Evolutionary conservation across 2,329 filamentous ascomycete species (phyloP).

Genomic region (Blastomyces gilchristii): DNA sequence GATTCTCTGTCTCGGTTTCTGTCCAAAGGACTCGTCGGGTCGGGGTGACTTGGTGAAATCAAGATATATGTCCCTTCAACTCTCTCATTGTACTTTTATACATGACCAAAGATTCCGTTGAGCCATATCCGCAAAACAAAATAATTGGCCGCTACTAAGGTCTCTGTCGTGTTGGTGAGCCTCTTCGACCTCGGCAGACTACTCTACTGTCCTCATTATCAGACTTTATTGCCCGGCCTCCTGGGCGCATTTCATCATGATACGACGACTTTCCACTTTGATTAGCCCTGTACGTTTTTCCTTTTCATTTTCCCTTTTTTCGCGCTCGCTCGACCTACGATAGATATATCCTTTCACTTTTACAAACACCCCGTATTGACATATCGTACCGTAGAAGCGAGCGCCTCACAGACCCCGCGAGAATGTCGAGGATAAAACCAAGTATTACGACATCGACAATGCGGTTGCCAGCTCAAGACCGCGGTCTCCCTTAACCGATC

Average conservation of each 20-base stretch:
- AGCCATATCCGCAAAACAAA: not conserved
- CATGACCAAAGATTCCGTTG: not conserved
- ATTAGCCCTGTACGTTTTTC: not conserved
- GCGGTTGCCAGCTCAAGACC: not conserved
- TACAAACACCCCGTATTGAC: not conserved
- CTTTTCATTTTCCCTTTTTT: not conserved
- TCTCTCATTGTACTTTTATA: not conserved
- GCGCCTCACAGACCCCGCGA: not conserved
- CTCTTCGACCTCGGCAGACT: not conserved
- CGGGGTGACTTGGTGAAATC: not conserved
- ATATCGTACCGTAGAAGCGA: not conserved
- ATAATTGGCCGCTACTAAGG: not conserved
- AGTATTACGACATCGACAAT: slow-evolving; percentile 3
- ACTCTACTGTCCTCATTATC: not conserved
- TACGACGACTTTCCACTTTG: not conserved
- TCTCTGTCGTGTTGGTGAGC: not conserved
- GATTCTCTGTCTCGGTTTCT: not conserved
- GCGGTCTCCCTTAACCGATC: not conserved
- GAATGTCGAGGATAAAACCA: not conserved
- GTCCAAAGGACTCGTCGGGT: not conserved
- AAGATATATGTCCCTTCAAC: not conserved
- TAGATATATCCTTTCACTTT: not conserved
- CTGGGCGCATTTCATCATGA: not conserved
- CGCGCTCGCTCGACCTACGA: not conserved
- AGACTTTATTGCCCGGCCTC: not conserved